A percentile compares a stretch with the other conserved stretches of the same genome.
Conservation (phyloP, 495 filamentous ascomycete species). For the Penicillium riverlandense region DNA sequence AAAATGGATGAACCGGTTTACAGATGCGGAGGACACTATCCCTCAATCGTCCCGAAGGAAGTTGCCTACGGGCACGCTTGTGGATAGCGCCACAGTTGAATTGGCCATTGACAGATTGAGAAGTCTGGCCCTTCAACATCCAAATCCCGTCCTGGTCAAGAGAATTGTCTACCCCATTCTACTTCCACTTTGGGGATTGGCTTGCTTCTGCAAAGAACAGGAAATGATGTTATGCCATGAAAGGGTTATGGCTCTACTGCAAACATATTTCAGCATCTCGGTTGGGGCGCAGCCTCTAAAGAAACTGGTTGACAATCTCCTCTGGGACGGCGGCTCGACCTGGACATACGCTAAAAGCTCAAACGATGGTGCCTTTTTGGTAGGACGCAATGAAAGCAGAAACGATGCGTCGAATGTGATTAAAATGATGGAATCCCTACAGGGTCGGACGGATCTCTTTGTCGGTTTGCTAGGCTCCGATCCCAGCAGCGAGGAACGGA, state of each 20-base stretch:
- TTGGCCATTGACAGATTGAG: conserved; percentile 50
- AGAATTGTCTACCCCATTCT: conserved; percentile 57
- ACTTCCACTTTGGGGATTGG: conserved; percentile 63
- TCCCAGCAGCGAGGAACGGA: conserved; percentile 46
- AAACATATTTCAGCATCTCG: conserved; percentile 43
- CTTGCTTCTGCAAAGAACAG: conserved; percentile 43
- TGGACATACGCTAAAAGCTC: conserved; percentile 39
- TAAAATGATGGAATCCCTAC: conserved; percentile 28
- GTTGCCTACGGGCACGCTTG: conserved; percentile 6
- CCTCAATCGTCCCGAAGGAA: not conserved
- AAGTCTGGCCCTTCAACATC: conserved; percentile 55
- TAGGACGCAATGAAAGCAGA: conserved; percentile 9
- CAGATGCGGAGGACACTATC: conserved; percentile 2
- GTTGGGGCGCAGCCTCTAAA: conserved; percentile 34
- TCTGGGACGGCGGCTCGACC: conserved; percentile 42
- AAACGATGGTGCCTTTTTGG: conserved; percentile 29
- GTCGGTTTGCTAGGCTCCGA: conserved; percentile 45
- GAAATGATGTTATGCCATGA: conserved; percentile 20
- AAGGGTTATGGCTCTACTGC: conserved; percentile 26
- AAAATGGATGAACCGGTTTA: conserved; percentile 15
- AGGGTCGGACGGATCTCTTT: conserved; percentile 42
- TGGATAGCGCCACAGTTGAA: conserved; percentile 15
- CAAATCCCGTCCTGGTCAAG: conserved; percentile 66
- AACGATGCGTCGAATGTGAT: conserved; percentile 26
- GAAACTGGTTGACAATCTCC: conserved; percentile 39